phyloP scores from a whole-genome alignment of 768 basidiomycete species.

The Boletus pseudopeckii region DNA sequence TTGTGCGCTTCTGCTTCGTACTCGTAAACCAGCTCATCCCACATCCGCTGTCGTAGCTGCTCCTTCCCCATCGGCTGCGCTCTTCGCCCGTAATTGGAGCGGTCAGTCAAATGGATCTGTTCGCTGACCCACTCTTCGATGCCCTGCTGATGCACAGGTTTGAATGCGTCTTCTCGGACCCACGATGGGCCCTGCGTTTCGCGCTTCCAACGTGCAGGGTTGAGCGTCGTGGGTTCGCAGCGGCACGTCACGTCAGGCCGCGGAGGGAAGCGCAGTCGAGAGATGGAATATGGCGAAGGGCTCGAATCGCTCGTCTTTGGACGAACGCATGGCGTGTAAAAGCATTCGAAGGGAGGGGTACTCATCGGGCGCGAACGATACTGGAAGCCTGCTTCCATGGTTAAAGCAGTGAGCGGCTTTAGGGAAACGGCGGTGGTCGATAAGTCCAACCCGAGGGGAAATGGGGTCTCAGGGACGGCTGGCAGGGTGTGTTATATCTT shows the following conservation, averaged over 20 bases:
- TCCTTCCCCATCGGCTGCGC: constrained; percentile 27
- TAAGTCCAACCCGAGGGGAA: constrained; percentile 11
- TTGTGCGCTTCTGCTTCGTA: constrained; percentile 50
- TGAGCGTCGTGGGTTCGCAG: constrained; percentile 12
- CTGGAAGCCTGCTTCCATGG: constrained; percentile 31
- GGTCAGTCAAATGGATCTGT: constrained; percentile 41
- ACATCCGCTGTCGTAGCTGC: constrained; percentile 37
- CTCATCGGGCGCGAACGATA: constrained; percentile 26
- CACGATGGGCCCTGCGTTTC: constrained; percentile 33
- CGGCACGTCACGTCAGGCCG: constrained; percentile 16
- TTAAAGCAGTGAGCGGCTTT: constrained; percentile 1
- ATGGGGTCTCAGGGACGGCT: constrained; percentile 18
- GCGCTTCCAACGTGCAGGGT: constrained; percentile 27
- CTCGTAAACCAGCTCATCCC: constrained; percentile 52
- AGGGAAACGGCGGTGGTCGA: constrained; percentile 5
- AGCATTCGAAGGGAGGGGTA: constrained; percentile 18
- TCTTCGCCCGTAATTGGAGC: constrained; percentile 27
- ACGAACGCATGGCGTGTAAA: constrained; percentile 13
- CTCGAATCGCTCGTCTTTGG: constrained; percentile 23
- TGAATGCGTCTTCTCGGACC: constrained; percentile 48
- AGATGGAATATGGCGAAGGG: constrained; percentile 8
- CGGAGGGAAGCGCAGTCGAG: constrained; percentile 22
- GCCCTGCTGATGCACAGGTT: constrained; percentile 43
- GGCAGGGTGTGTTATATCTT: constrained; percentile 30
- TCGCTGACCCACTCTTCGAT: constrained; percentile 66